phyloP scores from a whole-genome alignment of 2,329 filamentous ascomycete species.

The Penicillium sp. region DNA sequence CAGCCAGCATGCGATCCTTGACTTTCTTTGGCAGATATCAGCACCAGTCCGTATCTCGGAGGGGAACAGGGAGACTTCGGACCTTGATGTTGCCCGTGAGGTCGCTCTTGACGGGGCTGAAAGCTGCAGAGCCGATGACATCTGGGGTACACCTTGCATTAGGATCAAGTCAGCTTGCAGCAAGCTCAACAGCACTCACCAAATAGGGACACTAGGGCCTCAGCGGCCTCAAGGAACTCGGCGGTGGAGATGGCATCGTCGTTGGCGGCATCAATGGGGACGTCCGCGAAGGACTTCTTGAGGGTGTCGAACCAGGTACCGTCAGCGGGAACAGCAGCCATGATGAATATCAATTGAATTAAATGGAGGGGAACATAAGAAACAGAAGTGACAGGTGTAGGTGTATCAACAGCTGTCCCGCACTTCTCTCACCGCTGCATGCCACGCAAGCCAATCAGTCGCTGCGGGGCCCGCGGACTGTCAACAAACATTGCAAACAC shows the following conservation, averaged over 20 bases:
- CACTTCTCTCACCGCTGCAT: constrained; percentile 25
- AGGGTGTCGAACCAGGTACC: constrained; percentile 83
- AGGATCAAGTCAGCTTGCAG: constrained; percentile 1
- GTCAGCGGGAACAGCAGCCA: constrained; percentile 55
- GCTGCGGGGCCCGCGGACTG: neutral
- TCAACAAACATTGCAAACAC: constrained; percentile 26
- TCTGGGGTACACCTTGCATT: constrained; percentile 42
- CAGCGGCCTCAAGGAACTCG: constrained; percentile 87
- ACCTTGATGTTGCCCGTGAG: constrained; percentile 91
- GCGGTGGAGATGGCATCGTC: constrained; percentile 76
- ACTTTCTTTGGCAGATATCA: constrained; percentile 66
- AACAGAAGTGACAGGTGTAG: constrained; percentile 4
- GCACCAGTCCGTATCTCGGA: neutral
- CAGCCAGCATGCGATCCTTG: constrained; percentile 73
- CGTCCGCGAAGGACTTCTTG: constrained; percentile 78
- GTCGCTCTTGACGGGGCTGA: constrained; percentile 87
- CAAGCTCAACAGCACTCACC: constrained; percentile 52
- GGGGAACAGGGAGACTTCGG: constrained; percentile 20
- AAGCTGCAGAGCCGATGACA: constrained; percentile 67
- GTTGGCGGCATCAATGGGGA: constrained; percentile 70
- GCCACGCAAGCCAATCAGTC: constrained; percentile 30
- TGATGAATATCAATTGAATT: constrained; percentile 22
- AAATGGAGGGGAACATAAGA: constrained; percentile 7
- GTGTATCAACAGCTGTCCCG: constrained; percentile 19
- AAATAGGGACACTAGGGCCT: constrained; percentile 83